Percentiles rank a stretch among this genome's conserved stretches.
These are phyloP conservation scores for Cercospora zeina DNA, from an alignment of 2,329 filamentous ascomycete species.

Conservation along the genomic window DNA sequence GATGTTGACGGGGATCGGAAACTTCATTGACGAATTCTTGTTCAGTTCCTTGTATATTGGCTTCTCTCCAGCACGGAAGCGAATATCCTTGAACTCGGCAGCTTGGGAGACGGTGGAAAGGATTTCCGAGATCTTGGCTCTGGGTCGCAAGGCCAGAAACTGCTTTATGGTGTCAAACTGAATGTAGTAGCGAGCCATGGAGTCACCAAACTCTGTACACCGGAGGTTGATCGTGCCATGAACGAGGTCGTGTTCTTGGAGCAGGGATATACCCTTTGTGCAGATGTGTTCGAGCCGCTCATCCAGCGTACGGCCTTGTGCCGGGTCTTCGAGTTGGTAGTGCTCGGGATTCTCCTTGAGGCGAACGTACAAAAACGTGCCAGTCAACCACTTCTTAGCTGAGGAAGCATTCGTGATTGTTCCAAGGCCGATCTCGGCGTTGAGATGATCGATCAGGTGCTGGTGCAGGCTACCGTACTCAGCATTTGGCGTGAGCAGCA, in stretches of 20 bases:
- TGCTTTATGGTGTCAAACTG: conserved; percentile 76
- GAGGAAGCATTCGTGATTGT: conserved; percentile 65
- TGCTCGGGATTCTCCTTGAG: conserved; percentile 68
- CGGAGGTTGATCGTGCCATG: conserved; percentile 52
- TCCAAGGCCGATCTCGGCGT: conserved; percentile 77
- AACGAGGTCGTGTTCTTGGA: conserved; percentile 63
- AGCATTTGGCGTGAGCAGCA: not conserved
- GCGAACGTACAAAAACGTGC: conserved; percentile 77
- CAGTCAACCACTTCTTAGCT: conserved; percentile 71
- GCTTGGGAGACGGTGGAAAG: conserved; percentile 67
- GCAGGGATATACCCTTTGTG: conserved; percentile 63
- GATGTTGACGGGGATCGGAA: conserved; percentile 68
- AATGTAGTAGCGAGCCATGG: conserved; percentile 82
- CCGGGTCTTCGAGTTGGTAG: conserved; percentile 64
- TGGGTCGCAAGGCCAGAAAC: conserved; percentile 62
- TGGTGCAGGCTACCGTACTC: conserved; percentile 56
- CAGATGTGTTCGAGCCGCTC: conserved; percentile 70
- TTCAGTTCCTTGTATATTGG: conserved; percentile 71
- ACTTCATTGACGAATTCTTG: conserved; percentile 66
- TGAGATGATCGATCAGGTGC: conserved; percentile 79
- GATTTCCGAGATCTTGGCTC: conserved; percentile 65
- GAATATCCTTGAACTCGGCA: conserved; percentile 69
- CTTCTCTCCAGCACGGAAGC: conserved; percentile 70
- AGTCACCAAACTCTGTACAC: conserved; percentile 71
- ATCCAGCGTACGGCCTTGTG: conserved; percentile 56